These are phyloP conservation scores for Discostella stelligera DNA, from an alignment of 352 stramenopile genomes.

Conservation along the genomic window DNA sequence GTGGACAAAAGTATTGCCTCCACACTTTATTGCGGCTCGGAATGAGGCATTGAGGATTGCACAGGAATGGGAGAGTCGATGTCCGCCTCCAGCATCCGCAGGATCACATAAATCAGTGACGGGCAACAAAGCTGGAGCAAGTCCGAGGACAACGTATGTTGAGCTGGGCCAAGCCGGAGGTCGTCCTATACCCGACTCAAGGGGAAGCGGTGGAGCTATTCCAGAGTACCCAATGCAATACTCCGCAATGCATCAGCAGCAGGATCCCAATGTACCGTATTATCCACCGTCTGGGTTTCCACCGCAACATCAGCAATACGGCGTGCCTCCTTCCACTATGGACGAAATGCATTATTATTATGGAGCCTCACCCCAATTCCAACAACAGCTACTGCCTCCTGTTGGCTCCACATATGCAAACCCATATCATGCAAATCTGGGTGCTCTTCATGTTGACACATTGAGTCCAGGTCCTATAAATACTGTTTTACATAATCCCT, in stretches of 20 bases:
- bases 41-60: conserved; percentile 67
- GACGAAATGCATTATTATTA: conserved; percentile 46
- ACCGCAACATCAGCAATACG: conserved; percentile 25
- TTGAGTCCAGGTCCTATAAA: neutral
- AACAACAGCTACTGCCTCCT: conserved; percentile 1
- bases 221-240: conserved; percentile 20
- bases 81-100: conserved; percentile 3
- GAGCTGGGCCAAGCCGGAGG: conserved; percentile 28
- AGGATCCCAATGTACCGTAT: conserved; percentile 29
- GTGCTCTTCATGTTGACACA: conserved; percentile 6
- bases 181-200: conserved; percentile 9
- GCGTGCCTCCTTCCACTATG: neutral
- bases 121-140: conserved; percentile 13
- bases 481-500: conserved; percentile 1
- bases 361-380: conserved; percentile 14
- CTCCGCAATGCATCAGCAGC: conserved; percentile 19
- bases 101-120: conserved; percentile 5
- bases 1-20: conserved; percentile 77
- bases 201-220: conserved; percentile 1
- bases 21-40: conserved; percentile 66
- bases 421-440: neutral
- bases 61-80: conserved; percentile 50
- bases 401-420: conserved; percentile 5
- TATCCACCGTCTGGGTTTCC: conserved; percentile 13
- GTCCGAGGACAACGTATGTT: conserved; percentile 31